Conservation (phyloP, 1,284 basidiomycete genomes). For the Pseudozyma tsukubaensis region DNA sequence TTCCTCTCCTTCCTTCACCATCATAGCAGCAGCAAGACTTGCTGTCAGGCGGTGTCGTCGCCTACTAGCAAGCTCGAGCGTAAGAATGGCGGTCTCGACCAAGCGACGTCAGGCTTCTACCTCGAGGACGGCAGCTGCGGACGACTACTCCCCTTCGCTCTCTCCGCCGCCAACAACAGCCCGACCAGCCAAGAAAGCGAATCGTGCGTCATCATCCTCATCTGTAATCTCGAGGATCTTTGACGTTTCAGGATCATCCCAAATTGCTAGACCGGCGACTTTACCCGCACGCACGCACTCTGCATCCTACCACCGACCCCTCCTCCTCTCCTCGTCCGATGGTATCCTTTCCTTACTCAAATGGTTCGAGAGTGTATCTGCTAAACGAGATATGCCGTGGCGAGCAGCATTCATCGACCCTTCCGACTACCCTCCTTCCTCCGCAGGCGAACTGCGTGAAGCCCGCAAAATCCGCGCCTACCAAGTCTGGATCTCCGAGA, state of each 20-base stretch:
- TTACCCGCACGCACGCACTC: constrained; percentile 37
- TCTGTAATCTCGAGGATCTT: constrained; percentile 18
- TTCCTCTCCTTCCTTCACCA: constrained; percentile 4
- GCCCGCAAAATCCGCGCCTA: constrained; percentile 67
- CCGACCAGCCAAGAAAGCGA: constrained; percentile 17
- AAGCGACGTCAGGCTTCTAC: constrained; percentile 19
- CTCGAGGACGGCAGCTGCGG: constrained; percentile 5
- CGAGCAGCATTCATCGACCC: constrained; percentile 74
- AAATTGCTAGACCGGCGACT: not conserved
- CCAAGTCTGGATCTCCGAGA: constrained; percentile 88
- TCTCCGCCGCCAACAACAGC: constrained; percentile 11
- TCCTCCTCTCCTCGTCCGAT: constrained; percentile 31
- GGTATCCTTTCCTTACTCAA: constrained; percentile 54
- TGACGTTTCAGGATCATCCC: not conserved
- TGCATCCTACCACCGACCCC: constrained; percentile 50
- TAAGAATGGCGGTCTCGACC: constrained; percentile 22
- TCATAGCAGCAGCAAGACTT: not conserved
- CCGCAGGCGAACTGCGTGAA: constrained; percentile 71
- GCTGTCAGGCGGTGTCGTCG: not conserved
- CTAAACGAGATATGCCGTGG: constrained; percentile 85
- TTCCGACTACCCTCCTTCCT: constrained; percentile 66
- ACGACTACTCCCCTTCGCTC: constrained; percentile 25
- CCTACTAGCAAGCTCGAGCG: constrained; percentile 2
- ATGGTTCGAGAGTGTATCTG: constrained; percentile 79
- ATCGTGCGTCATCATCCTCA: constrained; percentile 5